Base-by-base conservation (phyloP, 1,284 basidiomycete genomes). In the Rhodotorula mucilaginosa region DNA sequence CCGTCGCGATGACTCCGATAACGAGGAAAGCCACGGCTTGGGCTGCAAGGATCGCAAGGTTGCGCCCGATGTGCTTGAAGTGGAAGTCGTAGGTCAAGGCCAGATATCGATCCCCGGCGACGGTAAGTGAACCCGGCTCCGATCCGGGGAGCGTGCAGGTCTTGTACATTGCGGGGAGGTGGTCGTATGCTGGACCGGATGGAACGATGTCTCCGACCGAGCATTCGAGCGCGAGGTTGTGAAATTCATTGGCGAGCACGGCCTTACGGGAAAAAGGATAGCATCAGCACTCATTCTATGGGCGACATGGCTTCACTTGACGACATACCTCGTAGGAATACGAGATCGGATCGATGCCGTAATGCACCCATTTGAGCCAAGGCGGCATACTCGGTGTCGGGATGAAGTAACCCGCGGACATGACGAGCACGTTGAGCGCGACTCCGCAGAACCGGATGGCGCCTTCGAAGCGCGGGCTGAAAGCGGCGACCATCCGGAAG, bases 161-260 rank as follows among this genome's bases (percentile, higher is more conserved):
- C 75, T 79, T 60, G 72, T 66, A 76, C 5, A n/a, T 23, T 0
- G 63, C 23, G 66, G 76, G 59, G 12, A 34, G 21, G 1, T 52
- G 21, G 46, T 63, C 63, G 73, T 79, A 80, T 18, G 62, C 54
- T 19, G 71, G 71, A 3, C 73, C 72, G n/a, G 64, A 73, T 0
- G 92, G 92, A 47, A 91, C 84, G 65, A 92, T 84, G 75, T 87
- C 88, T 48, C 80, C 82, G 19, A 88, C 87, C 77, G 90, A 88
- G 76, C 91, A 93, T 2, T 82, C 83, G 61, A 92, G 80, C 84
- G 87, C 68, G 48, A 65, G 72, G 16, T 61, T 51, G 44, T 70
- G 68, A 68, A 79, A 79, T 64, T 79, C 78, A 76, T 79, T 78
- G 44, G 71, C 71, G 59, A 73, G 73, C 47, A 76, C 71, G 5